Evolutionary conservation across 768 basidiomycete species (phyloP).

Genomic region (Pleurotus pulmonarius): DNA sequence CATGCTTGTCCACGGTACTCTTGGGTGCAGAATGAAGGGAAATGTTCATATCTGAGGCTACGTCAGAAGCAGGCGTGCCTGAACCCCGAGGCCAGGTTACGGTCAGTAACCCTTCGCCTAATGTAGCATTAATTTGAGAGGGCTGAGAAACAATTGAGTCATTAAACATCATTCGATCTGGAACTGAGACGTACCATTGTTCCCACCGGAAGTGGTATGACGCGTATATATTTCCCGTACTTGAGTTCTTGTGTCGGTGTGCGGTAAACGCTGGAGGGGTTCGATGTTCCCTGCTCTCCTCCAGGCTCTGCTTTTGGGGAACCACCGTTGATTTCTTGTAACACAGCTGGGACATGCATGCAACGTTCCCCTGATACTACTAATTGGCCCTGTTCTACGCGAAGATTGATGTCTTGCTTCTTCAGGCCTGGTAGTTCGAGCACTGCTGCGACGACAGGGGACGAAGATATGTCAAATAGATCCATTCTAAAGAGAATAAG

Average conservation of each 20-base stretch:
- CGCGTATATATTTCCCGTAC: conserved; percentile 14
- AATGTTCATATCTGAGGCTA: conserved; percentile 3
- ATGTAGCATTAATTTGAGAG: conserved; percentile 11
- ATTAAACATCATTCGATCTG: not conserved
- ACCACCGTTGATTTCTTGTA: not conserved
- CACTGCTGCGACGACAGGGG: conserved; percentile 7
- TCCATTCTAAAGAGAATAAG: conserved; percentile 10
- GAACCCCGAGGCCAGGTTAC: conserved; percentile 12
- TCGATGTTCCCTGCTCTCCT: not conserved
- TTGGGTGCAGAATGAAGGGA: conserved; percentile 2
- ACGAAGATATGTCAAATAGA: conserved; percentile 9
- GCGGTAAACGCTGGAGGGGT: not conserved
- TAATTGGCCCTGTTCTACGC: conserved; percentile 10
- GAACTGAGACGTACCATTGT: conserved; percentile 7
- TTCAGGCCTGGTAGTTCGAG: conserved; percentile 14
- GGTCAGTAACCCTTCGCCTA: conserved; percentile 13
- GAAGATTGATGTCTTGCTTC: conserved; percentile 13
- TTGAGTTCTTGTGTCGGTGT: conserved; percentile 12
- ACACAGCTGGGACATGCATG: not conserved
- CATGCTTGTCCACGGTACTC: not conserved
- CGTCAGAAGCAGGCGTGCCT: not conserved
- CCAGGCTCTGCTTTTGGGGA: not conserved
- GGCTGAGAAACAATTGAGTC: not conserved
- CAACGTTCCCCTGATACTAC: conserved; percentile 13
- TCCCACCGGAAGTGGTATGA: conserved; percentile 10